phyloP scores from a whole-genome alignment of 352 stramenopile species.

The Saprolegnia parasitica region DNA sequence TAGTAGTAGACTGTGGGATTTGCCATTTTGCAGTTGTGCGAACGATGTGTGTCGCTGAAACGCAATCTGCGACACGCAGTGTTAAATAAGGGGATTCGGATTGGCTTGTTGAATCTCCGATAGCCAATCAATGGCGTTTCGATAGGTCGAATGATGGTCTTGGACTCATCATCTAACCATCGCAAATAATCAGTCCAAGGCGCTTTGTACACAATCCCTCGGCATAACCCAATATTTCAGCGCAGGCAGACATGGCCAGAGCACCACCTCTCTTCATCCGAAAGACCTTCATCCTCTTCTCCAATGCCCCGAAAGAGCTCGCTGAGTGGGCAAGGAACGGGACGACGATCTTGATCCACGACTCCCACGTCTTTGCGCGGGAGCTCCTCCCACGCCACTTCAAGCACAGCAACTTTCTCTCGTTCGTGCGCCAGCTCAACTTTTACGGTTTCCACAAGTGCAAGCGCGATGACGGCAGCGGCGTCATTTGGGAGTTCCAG shows the following conservation, averaged over 20 bases:
- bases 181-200: not conserved
- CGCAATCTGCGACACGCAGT: not conserved
- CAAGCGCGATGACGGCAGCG: slow-evolving; percentile 28
- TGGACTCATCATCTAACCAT: not conserved
- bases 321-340: slow-evolving; percentile 33
- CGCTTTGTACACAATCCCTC: not conserved
- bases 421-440: slow-evolving; percentile 36
- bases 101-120: not conserved
- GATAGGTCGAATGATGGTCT: not conserved
- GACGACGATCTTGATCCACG: slow-evolving; percentile 31
- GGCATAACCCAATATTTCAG: not conserved
- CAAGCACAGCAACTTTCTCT: slow-evolving; percentile 33
- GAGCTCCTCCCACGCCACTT: slow-evolving; percentile 33
- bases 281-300: slow-evolving; percentile 22
- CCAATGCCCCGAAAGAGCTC: slow-evolving; percentile 10
- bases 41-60: not conserved
- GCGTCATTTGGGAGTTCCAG: slow-evolving; percentile 87
- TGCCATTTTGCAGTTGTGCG: not conserved
- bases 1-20: not conserved
- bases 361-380: slow-evolving; percentile 29
- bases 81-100: not conserved
- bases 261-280: slow-evolving; percentile 24
- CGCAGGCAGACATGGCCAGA: not conserved
- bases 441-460: slow-evolving; percentile 39
- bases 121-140: not conserved